Percentiles rank a stretch among this genome's conserved stretches.
Evolutionary conservation across 345 rosid species (phyloP).

Genomic region (Eucalyptus leucophloia): DNA sequence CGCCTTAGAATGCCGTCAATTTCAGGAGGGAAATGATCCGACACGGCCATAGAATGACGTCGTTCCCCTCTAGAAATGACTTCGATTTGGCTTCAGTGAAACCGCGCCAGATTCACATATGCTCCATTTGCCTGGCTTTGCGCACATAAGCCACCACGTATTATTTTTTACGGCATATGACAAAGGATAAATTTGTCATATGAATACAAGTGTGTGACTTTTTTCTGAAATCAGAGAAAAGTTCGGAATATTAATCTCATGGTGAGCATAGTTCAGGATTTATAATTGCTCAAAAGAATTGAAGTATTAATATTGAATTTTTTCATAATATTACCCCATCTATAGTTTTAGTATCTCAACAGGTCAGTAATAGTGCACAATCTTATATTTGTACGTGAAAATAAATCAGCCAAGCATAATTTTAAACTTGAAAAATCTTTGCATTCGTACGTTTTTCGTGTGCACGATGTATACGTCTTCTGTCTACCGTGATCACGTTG

Average conservation of each 20-base stretch:
- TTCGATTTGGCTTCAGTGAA: not conserved
- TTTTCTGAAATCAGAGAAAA: not conserved
- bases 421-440: not conserved
- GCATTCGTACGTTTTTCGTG: not conserved
- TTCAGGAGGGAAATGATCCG: not conserved
- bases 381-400: not conserved
- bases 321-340: not conserved
- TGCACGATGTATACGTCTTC: not conserved
- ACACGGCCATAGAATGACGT: not conserved
- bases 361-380: not conserved
- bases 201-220: not conserved
- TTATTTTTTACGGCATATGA: not conserved
- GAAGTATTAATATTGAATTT: not conserved
- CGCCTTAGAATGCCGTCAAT: not conserved
- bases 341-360: not conserved
- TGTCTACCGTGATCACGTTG: not conserved
- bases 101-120: not conserved
- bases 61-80: not conserved
- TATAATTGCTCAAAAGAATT: not conserved
- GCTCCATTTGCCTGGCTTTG: not conserved
- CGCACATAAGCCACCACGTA: not conserved
- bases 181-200: not conserved
- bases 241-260: no score
- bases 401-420: not conserved
- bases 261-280: not conserved